A percentile compares a stretch with the other conserved stretches of the same genome.
Conservation (phyloP, 176 grass and related monocot genomes). For the Phragmites australis region DNA sequence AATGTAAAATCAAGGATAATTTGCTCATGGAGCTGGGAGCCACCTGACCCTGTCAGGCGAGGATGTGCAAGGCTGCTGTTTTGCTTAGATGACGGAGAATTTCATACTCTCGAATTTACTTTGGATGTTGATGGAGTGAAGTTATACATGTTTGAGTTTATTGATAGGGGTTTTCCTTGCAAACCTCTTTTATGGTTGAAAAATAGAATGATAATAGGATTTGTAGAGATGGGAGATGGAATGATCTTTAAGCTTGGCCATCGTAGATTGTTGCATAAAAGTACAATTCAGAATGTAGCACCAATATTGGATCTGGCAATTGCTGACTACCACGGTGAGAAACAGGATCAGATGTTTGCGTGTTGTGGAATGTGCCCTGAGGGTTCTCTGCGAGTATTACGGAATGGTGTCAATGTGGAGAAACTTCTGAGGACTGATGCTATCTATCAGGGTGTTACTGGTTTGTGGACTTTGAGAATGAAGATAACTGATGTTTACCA, state of each 20-base stretch:
- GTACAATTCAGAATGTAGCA: slow-evolving; percentile 86
- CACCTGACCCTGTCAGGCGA: slow-evolving; percentile 38
- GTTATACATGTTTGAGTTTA: slow-evolving; percentile 60
- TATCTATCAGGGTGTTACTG: slow-evolving; percentile 89
- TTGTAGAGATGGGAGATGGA: slow-evolving; percentile 97
- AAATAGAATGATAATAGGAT: slow-evolving; percentile 69
- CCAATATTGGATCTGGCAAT: slow-evolving; percentile 92
- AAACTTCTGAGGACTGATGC: slow-evolving; percentile 79
- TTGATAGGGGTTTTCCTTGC: slow-evolving; percentile 64
- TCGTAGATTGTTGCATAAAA: slow-evolving; percentile 69
- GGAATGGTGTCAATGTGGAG: slow-evolving; percentile 93
- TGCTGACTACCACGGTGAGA: slow-evolving; percentile 89
- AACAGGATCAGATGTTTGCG: slow-evolving; percentile 95
- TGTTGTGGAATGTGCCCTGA: slow-evolving; percentile 96
- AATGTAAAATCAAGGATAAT: slow-evolving; percentile 59
- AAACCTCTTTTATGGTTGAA: slow-evolving; percentile 81
- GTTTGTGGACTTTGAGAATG: slow-evolving; percentile 93
- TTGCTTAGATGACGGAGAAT: slow-evolving; percentile 86
- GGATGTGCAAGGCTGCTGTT: slow-evolving; percentile 70
- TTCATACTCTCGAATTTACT: slow-evolving; percentile 80
- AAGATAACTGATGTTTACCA: slow-evolving; percentile 81
- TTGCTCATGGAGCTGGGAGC: slow-evolving; percentile 98
- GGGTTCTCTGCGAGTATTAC: slow-evolving; percentile 82
- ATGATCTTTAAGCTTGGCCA: slow-evolving; percentile 78
- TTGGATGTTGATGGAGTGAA: slow-evolving; percentile 60